Evolutionary conservation across 441 rosid species (phyloP), one percentile per base, ranked within the genome.

Genomic region (California macrophylla): DNA sequence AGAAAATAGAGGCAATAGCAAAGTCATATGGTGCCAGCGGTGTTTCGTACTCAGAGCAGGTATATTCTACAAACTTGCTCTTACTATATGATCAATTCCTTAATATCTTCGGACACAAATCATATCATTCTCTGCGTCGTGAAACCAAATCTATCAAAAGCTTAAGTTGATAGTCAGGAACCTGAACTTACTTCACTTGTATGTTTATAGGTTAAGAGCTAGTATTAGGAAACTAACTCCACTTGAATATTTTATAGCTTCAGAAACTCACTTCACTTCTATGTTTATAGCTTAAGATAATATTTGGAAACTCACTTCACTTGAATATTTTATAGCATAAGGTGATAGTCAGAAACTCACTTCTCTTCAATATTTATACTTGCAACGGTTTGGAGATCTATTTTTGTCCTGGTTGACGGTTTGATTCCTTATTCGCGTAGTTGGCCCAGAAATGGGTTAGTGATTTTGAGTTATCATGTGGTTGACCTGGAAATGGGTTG

Each of bases 11-110:
- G 82, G 92, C 92, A 56, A 91, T 91, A 67, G 97, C 98, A 52
- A 89, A 70, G 82, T 93, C 98, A 6, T 91, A 93, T 54, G 98
- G 98, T 77, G 98, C 98, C 72, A 84, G 83, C 16, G 86, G 92
- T 52, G 97, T 93, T 6, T 95, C 89, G 70, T 93, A 86, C 83
- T 86, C 97, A 16, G 95, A 90, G 66, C 96, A 89, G 97, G 98
- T 93, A 77, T 76, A 25, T 36, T 36, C 16, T 66, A 52, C 3
- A 52, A 52, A 52, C 61, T 16, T 16, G 18, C 60, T 52, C 60
- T 1, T 6, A 18, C 4, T 1, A 50, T 50, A 18, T 47, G 12
- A 50, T 50, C 21, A 7, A 50, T 50, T 50, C 58, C 16, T 16
- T 50, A 50, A 50, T 20, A 52, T 20, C 24, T 52, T 52, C 1